Evolutionary conservation across 371 early-diverging fungal species (phyloP).

Genomic region (Rhizopus sp.): DNA sequence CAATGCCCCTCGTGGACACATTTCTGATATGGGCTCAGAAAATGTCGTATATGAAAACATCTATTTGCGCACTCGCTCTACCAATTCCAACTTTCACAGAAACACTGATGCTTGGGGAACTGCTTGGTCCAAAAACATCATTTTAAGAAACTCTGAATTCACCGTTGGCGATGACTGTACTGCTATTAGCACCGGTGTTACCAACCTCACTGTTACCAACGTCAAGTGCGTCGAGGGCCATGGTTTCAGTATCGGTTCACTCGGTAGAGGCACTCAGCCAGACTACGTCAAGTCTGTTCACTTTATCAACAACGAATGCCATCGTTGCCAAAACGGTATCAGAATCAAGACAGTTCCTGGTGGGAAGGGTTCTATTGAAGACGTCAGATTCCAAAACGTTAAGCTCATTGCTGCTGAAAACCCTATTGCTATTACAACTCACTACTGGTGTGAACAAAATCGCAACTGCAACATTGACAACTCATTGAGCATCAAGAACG

Average conservation of each 20-base stretch:
- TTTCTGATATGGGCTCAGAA: slow-evolving; percentile 27
- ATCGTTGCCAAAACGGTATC: slow-evolving; percentile 40
- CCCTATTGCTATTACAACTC: slow-evolving; percentile 36
- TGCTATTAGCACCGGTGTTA: slow-evolving; percentile 36
- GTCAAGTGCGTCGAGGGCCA: slow-evolving; percentile 32
- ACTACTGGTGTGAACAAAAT: slow-evolving; percentile 39
- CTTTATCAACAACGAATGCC: slow-evolving; percentile 26
- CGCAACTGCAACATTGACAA: slow-evolving; percentile 17
- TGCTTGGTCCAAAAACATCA: slow-evolving; percentile 28
- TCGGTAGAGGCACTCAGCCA: slow-evolving; percentile 30
- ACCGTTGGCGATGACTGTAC: slow-evolving; percentile 39
- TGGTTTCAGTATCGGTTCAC: slow-evolving; percentile 40
- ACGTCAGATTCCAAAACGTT: slow-evolving; percentile 27
- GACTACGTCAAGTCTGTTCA: slow-evolving; percentile 26
- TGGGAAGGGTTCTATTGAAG: slow-evolving; percentile 29
- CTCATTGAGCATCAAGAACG: slow-evolving; percentile 29
- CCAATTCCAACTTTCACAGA: slow-evolving; percentile 20
- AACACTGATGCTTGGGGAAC: slow-evolving; percentile 43
- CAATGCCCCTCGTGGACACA: slow-evolving; percentile 34
- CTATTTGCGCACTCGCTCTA: slow-evolving; percentile 27
- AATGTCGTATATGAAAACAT: slow-evolving; percentile 28
- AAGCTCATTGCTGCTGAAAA: slow-evolving; percentile 27
- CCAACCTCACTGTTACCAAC: slow-evolving; percentile 27
- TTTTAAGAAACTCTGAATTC: slow-evolving; percentile 23
- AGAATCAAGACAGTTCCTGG: slow-evolving; percentile 45